Percentiles rank a stretch among this genome's conserved stretches.
These are phyloP conservation scores for Clarkia xantiana DNA, from an alignment of 345 rosid species.

Conservation along the genomic window DNA sequence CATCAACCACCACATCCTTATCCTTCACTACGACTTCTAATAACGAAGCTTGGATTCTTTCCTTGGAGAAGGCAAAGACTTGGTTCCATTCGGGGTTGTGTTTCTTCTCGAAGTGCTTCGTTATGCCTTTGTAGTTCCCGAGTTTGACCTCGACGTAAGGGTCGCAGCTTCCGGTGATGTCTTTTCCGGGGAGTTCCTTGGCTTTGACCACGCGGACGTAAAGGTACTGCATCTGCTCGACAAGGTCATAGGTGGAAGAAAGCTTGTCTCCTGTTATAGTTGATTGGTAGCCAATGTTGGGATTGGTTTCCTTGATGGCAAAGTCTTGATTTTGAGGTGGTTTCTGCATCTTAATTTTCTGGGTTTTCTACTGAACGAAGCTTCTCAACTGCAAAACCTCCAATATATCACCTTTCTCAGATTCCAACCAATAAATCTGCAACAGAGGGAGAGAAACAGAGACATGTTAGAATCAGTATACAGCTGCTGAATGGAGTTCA, in stretches of 20 bases:
- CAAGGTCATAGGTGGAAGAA: conserved; percentile 83
- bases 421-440: background rate
- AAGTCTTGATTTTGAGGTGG: conserved; percentile 56
- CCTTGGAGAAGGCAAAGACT: conserved; percentile 93
- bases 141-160: conserved; percentile 89
- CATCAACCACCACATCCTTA: conserved; percentile 65
- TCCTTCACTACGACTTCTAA: conserved; percentile 77
- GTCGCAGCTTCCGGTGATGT: conserved; percentile 71
- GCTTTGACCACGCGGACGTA: conserved; percentile 86
- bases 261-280: conserved; percentile 54
- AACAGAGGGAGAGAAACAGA: background rate
- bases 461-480: too few species aligned
- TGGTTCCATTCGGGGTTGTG: conserved; percentile 91
- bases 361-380: too few species aligned
- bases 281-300: conserved; percentile 76
- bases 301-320: conserved; percentile 84
- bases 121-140: conserved; percentile 79
- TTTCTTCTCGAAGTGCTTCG: conserved; percentile 90
- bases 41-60: conserved; percentile 68
- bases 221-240: conserved; percentile 97
- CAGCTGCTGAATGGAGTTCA: too few species aligned
- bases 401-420: too few species aligned
- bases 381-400: too few species aligned
- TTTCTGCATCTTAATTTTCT: conserved; percentile 51
- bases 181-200: conserved; percentile 70